phyloP scores from a whole-genome alignment of 2,329 filamentous ascomycete genomes.

The Pseudocercospora vitis region DNA sequence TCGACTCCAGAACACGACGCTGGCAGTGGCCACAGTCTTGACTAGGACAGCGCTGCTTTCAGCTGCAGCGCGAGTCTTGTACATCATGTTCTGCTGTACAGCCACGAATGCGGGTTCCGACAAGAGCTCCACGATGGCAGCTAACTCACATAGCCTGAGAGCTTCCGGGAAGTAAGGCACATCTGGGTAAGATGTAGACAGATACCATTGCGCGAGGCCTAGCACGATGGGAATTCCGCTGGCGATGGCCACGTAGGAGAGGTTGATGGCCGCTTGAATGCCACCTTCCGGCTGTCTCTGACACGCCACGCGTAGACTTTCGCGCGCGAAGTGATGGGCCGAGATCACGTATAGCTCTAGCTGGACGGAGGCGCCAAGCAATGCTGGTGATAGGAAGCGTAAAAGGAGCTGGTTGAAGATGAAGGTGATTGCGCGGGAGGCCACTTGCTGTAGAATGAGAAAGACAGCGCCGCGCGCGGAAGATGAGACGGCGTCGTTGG shows the following conservation, averaged over 20 bases:
- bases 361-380: conserved; percentile 83
- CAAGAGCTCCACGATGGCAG: conserved; percentile 70
- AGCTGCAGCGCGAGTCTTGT: conserved; percentile 75
- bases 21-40: conserved; percentile 74
- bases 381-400: conserved; percentile 78
- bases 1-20: conserved; percentile 64
- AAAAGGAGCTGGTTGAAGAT: conserved; percentile 87
- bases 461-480: conserved; percentile 74
- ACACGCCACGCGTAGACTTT: conserved; percentile 86
- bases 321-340: conserved; percentile 90
- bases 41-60: conserved; percentile 79
- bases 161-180: conserved; percentile 65
- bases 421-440: conserved; percentile 86
- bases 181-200: conserved; percentile 51
- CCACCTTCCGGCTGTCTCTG: conserved; percentile 62
- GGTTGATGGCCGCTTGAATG: conserved; percentile 78
- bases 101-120: conserved; percentile 88
- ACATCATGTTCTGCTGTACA: conserved; percentile 76
- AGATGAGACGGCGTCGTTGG: conserved; percentile 39
- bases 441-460: conserved; percentile 83
- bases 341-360: conserved; percentile 91
- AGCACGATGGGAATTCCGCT: conserved; percentile 62
- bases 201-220: conserved; percentile 67
- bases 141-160: conserved; percentile 56
- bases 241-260: conserved; percentile 75